These are phyloP conservation scores for Hibiscus tridactylites DNA, from an alignment of 345 rosid species.

Conservation along the genomic window DNA sequence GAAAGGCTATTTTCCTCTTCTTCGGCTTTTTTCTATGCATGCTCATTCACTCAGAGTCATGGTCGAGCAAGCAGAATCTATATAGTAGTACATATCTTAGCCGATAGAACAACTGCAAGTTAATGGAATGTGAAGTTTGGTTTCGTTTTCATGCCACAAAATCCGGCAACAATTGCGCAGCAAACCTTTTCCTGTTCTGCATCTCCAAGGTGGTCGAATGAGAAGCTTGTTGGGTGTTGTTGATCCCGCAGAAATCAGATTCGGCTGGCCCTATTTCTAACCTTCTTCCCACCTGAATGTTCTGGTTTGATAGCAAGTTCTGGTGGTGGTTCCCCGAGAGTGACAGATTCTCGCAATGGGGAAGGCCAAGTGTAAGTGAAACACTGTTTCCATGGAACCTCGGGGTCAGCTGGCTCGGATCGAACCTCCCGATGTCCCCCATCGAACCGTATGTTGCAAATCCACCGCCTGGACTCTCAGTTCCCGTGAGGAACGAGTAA, in stretches of 20 bases:
- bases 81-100: no score
- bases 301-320: conserved; percentile 32
- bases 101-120: neutral
- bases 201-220: conserved; percentile 37
- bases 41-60: no score
- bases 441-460: conserved; percentile 6
- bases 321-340: conserved; percentile 31
- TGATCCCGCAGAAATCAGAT: conserved; percentile 27
- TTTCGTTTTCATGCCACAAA: conserved; percentile 30
- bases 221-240: conserved; percentile 19
- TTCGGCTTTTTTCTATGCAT: neutral
- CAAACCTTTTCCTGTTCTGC: conserved; percentile 46
- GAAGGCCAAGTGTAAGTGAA: conserved; percentile 64
- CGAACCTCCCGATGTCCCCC: conserved; percentile 38
- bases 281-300: conserved; percentile 36
- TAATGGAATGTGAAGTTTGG: neutral
- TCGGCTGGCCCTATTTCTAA: conserved; percentile 28
- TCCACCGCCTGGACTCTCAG: neutral
- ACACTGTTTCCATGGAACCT: conserved; percentile 33
- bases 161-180: conserved; percentile 50
- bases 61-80: no score
- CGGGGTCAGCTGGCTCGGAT: conserved; percentile 28
- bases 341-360: conserved; percentile 36
- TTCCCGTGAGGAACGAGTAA: neutral
- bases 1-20: neutral